Base-by-base conservation (phyloP, 768 basidiomycete genomes). In the Boletus huronensis region DNA sequence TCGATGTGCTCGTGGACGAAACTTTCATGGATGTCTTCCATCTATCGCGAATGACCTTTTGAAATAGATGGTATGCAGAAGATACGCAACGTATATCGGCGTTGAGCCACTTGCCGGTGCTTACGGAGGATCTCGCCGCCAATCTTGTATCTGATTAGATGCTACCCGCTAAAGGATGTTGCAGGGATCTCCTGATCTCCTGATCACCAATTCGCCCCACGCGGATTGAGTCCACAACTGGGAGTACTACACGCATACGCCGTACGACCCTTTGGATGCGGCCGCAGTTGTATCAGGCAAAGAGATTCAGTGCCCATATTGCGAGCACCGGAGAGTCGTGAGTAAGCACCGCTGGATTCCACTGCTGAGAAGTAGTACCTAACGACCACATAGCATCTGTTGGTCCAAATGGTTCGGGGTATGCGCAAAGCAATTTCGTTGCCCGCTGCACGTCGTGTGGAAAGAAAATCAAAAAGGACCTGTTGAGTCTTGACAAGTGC, bases 361-460 rank as follows among this genome's bases (percentile, higher is more conserved):
- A 10, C 1, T 31, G 3, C 17, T 38, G 32, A 19, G 6, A 21
- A 2, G 19, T n/a, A 2, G 19, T n/a, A 13, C n/a, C 29, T 64
- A 31, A 57, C 40, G 6, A 21, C 26, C 3, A 14, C 11, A 9
- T 31, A 82, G 80, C 74, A 4, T 75, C 75, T 38, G 58, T 78
- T 54, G 70, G 62, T 5, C 43, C 55, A 5, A 36, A 58, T 0
- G 80, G 76, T 5, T 71, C 66, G 0, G 82, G 82, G 1, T 82
- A 82, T 54, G 64, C 77, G 2, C 82, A 82, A 54, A 64, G 66
- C 4, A 58, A 63, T 0, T 83, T 83, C 47, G 46, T 9, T 1
- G 34, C 56, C 0, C 8, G 3, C 11, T 83, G 81, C 50, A 23
- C 42, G 2, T 26, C 35, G 3, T 83, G 81, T 50, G 19, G 38